Evolutionary conservation across 306 rosid species (phyloP), one percentile per base, ranked within the genome.

Genomic region (Lathyrus oleraceus): DNA sequence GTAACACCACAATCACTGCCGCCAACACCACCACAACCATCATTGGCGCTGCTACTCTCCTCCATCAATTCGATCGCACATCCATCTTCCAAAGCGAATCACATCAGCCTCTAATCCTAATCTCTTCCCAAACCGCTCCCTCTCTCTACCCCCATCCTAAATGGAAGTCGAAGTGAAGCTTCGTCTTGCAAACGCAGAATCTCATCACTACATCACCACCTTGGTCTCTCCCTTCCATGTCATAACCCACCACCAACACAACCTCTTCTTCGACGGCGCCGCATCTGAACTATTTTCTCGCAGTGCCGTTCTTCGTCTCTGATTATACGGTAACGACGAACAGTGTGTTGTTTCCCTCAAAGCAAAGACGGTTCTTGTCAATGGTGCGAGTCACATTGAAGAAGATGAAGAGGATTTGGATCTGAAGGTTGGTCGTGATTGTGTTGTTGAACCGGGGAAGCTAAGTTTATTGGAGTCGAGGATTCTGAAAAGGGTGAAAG

Each of bases 81-180:
- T 68, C 30, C 87, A 43, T 63, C 87, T 76, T 72, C 77, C 74
- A 76, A 83, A 73, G 77, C 79, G 67, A 69, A 79, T 59, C 86
- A 83, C 48, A 79, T 82, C 39, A 83, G 86, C 42, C 76, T 82
- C 59, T 75, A 83, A 72, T 61, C 83, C 32, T 58, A 69, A 38
- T 51, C 1, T 25, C 61, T 47, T 54, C 17, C 1, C 25, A 48
- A 1, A 7, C 1, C 67, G 65, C 77, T 61, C 70, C 0, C 30
- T 40, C 15, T 71, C 79, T 45, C 51, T 9, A 0, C 7, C 25
- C 12, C n/a, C 62, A 42, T 57, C 69, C 25, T 67, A 48, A 6
- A 82, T 82, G 83, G 86, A 82, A 20, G 83, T 82, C 43, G 86
- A 82, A 68, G n/a, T 90, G 16, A 94, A 94, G 84, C 86, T 94